A percentile compares a stretch with the other conserved stretches of the same genome.
Evolutionary conservation across 192 early-diverging fungal genomes (phyloP).

Genomic region (Coemansia sp.): DNA sequence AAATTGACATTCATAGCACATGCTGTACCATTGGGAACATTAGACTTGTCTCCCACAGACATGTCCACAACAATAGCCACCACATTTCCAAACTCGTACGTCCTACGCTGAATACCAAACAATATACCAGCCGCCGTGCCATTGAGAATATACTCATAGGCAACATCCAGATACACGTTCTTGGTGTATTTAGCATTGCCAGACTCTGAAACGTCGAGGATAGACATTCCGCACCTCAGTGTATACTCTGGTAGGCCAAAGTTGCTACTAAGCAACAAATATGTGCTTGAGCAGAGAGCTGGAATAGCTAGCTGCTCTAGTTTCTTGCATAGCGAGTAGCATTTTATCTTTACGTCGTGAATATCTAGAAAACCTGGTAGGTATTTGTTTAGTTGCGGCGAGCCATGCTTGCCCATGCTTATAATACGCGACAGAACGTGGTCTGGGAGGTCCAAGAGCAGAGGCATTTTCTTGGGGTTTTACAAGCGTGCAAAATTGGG

Average conservation of each 20-base stretch:
- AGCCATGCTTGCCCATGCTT: too few relatives aligned
- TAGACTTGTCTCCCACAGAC: not conserved
- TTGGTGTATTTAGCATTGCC: not conserved
- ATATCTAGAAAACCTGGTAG: not conserved
- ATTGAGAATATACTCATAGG: not conserved
- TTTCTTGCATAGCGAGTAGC: not conserved
- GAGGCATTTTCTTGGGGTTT: too few relatives aligned
- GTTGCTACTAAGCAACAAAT: not conserved
- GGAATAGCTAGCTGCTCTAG: not conserved
- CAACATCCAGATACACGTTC: not conserved
- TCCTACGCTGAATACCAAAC: not conserved
- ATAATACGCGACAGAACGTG: not conserved
- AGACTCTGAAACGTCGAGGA: not conserved
- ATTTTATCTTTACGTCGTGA: not conserved
- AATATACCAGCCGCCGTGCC: not conserved
- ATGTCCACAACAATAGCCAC: not conserved
- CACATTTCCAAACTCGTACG: not conserved
- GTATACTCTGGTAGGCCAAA: not conserved
- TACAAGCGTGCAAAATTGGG: too few relatives aligned
- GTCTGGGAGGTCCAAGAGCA: not conserved
- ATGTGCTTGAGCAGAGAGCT: not conserved
- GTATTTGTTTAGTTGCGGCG: not conserved
- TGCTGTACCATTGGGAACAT: not conserved
- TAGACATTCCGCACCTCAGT: not conserved
- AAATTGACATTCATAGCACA: not conserved